These are phyloP conservation scores for Tylopilus rubrobrunneus DNA, from an alignment of 768 basidiomycete genomes.

Conservation along the genomic window DNA sequence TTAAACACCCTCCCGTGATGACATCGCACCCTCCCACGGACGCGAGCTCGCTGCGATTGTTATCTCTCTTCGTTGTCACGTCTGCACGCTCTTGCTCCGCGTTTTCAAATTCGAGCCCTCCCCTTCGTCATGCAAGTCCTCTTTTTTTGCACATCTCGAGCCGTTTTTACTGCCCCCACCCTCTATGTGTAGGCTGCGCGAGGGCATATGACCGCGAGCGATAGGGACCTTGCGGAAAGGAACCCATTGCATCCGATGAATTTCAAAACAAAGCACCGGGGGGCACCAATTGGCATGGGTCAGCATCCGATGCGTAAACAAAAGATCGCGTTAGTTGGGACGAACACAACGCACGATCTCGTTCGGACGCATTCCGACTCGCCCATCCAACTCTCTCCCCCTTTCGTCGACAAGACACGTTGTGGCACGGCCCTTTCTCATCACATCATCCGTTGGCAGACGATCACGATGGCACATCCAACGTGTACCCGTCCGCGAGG, in stretches of 20 bases:
- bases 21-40: neutral
- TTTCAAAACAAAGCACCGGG: neutral
- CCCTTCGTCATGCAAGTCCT: neutral
- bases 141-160: neutral
- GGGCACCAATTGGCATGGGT: no score
- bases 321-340: neutral
- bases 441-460: no score
- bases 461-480: neutral
- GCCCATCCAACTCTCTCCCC: slow-evolving; percentile 1
- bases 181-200: no score
- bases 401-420: neutral
- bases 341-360: neutral
- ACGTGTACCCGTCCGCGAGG: no score
- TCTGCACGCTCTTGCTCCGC: neutral
- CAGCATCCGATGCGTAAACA: no score
- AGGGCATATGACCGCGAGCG: neutral
- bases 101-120: neutral
- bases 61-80: neutral
- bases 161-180: neutral
- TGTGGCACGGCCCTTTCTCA: no score
- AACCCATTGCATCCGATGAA: neutral
- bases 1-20: neutral
- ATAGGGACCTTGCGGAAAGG: slow-evolving; percentile 2
- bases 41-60: neutral
- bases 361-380: neutral